A percentile compares a stretch with the other conserved stretches of the same genome.
Evolutionary conservation across 139 green algal species (phyloP).

Genomic region (Chlamydomonas incerta): DNA sequence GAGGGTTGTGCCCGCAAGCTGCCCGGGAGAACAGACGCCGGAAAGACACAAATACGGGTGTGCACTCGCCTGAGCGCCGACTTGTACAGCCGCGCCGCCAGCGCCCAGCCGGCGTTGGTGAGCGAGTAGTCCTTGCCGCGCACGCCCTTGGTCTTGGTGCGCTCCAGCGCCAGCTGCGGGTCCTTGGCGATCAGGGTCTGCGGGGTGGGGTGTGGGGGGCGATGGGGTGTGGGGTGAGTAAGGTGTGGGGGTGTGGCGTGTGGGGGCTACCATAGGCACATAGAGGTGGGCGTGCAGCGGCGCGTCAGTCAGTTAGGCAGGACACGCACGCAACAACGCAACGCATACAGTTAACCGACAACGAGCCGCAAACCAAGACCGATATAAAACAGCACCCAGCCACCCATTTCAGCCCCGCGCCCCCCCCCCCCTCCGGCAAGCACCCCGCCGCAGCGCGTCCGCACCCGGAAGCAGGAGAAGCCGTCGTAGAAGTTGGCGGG

Average conservation of each 20-base stretch:
- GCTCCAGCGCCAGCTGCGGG: constrained; percentile 57
- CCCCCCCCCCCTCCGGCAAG: not conserved
- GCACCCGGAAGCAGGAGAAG: constrained; percentile 58
- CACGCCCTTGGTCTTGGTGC: constrained; percentile 52
- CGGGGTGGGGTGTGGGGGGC: not conserved
- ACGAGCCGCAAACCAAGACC: too few species aligned
- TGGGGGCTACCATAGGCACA: too few species aligned
- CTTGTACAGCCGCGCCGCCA: constrained; percentile 70
- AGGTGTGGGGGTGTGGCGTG: not conserved
- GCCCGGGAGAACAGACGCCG: too few species aligned
- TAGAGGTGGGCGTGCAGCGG: too few species aligned
- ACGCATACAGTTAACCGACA: too few species aligned
- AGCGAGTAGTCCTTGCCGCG: constrained; percentile 63
- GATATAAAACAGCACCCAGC: too few species aligned
- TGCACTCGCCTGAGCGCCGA: constrained; percentile 49
- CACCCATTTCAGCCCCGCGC: too few species aligned
- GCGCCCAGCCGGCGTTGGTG: constrained; percentile 54
- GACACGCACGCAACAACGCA: too few species aligned
- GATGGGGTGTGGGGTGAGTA: not conserved
- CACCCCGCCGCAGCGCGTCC: too few species aligned
- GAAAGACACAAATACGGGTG: too few species aligned
- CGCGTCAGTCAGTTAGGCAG: too few species aligned
- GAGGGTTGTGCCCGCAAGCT: too few species aligned
- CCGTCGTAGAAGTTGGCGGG: constrained; percentile 49
- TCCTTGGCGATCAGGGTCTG: constrained; percentile 61